phyloP scores from a whole-genome alignment of 441 rosid species.

The Adansonia madagascariensis region DNA sequence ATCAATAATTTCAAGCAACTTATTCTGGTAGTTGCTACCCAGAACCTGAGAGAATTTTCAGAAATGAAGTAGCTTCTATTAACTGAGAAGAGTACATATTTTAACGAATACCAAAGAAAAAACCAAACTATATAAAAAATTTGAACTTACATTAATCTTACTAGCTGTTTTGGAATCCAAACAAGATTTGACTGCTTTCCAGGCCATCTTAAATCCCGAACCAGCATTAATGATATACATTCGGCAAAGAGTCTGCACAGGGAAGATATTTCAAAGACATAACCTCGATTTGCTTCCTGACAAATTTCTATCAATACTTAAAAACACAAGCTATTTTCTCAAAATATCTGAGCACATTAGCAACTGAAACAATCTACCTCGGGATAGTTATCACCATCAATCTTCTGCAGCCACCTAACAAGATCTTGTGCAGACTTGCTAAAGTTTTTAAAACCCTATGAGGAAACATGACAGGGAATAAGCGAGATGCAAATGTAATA shows the following conservation, averaged over 20 bases:
- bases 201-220: conserved; percentile 63
- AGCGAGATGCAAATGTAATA: conserved; percentile 9
- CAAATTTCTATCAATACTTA: neutral
- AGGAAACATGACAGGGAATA: neutral
- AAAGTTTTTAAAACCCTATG: conserved; percentile 62
- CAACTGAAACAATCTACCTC: conserved; percentile 48
- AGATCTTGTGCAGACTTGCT: conserved; percentile 73
- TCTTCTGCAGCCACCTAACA: conserved; percentile 66
- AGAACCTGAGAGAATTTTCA: conserved; percentile 53
- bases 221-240: conserved; percentile 79
- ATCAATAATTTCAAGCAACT: conserved; percentile 71
- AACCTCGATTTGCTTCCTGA: conserved; percentile 46
- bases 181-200: conserved; percentile 61
- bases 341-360: conserved; percentile 18
- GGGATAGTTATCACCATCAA: conserved; percentile 76
- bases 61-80: conserved; percentile 22
- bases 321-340: neutral
- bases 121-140: neutral
- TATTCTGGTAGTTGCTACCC: conserved; percentile 72
- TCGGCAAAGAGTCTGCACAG: conserved; percentile 66
- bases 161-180: conserved; percentile 77
- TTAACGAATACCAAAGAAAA: neutral
- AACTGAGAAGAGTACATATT: conserved; percentile 8
- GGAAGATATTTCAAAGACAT: conserved; percentile 41
- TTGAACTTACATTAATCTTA: conserved; percentile 59